Conservation (phyloP, 1,284 basidiomycete species). For the Malassezia slooffiae region DNA sequence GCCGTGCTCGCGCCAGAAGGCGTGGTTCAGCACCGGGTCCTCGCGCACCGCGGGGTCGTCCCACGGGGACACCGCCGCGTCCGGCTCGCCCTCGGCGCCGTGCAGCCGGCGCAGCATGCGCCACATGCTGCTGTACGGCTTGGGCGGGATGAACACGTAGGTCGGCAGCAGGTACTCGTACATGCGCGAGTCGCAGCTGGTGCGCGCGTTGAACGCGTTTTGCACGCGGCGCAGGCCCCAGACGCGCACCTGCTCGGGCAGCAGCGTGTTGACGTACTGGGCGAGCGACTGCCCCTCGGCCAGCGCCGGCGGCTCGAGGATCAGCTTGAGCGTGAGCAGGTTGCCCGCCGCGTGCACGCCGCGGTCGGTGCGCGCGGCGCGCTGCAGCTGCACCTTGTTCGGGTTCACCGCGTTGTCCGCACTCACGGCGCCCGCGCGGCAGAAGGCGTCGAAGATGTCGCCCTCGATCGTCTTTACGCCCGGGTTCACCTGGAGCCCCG, state of each 20-base stretch:
- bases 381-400: constrained; percentile 71
- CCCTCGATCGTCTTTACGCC: constrained; percentile 77
- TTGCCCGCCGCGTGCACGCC: constrained; percentile 97
- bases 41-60: constrained; percentile 12
- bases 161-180: constrained; percentile 96
- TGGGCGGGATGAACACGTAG: constrained; percentile 83
- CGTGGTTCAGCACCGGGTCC: constrained; percentile 26
- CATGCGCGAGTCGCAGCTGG: constrained; percentile 65
- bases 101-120: constrained; percentile 27
- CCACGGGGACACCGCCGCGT: constrained; percentile 7
- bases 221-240: constrained; percentile 83
- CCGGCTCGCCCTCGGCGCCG: constrained; percentile 11
- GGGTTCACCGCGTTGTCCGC: constrained; percentile 85
- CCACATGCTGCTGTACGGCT: constrained; percentile 52
- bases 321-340: constrained; percentile 51
- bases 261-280: constrained; percentile 67
- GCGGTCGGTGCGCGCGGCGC: constrained; percentile 89
- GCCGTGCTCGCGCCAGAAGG: constrained; percentile 37
- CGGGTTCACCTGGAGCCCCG: constrained; percentile 81
- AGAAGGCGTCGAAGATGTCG: constrained; percentile 73
- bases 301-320: constrained; percentile 31
- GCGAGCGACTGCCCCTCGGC: constrained; percentile 50
- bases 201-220: constrained; percentile 82
- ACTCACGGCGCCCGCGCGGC: constrained; percentile 79
- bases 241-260: constrained; percentile 80